Evolutionary conservation across 345 rosid species (phyloP), one percentile per base, ranked within the genome.

Genomic region (Citrus trifoliata): DNA sequence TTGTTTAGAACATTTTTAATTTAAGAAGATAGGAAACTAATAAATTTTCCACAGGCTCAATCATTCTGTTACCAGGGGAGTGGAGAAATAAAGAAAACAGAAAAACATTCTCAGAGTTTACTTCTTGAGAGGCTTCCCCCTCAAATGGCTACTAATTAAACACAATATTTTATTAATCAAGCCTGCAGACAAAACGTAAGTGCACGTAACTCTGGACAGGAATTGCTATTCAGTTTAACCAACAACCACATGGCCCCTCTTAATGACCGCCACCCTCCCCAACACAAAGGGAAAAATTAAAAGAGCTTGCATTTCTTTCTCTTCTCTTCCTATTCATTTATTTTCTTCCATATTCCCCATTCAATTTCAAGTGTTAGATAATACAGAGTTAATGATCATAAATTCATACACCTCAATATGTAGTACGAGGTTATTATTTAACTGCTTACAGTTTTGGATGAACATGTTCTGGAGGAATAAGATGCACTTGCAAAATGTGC

Each of bases 401-500:
- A 76, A 58, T 76, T 61, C 59, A 63, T 56, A 61, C 28, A 75
- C 21, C 75, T 13, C 8, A 32, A 33, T 35, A 32, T 13, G 28
- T 27, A 60, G 53, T 74, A 28, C 22, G 25, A 33, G 24, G 21
- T 32, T 21, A 32, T 21, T 53, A 53, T 18, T 7, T 56, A 40
- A 71, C 40, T 27, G 58, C 88, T 92, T 85, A 96, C 99, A 96
- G 42, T 74, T 88, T 94, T 7, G 98, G 95, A 82, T 91, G 95
- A 77, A 96, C 93, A 74, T 88, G 66, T 79, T 91, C 94, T 4
- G 88, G 89, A 73, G 89, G 89, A 68, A 96, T 77, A 60, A 87
- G 87, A 86, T 83, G 88, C 61, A 94, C 95, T 83, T 94, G 95
- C 86, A 96, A 79, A 76, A 94, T 83, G 82, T 91, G 95, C 88